Base-by-base conservation (phyloP, 306 rosid species). In the Dalbergia cultrata region DNA sequence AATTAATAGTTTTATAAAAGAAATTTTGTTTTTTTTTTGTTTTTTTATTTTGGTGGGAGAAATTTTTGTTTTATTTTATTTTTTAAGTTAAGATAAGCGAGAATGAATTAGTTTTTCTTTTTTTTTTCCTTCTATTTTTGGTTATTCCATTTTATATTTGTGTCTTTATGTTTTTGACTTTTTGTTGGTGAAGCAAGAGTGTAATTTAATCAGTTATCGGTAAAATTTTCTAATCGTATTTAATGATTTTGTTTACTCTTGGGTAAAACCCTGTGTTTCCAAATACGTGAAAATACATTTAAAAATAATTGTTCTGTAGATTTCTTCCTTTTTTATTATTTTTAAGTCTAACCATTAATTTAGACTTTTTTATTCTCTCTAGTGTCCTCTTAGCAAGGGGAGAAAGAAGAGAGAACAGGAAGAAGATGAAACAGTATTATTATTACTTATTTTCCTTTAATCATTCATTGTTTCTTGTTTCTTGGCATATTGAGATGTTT, bases 371-470 rank as follows among this genome's bases (percentile, higher is more conserved):
- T 37, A 31, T 53, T 11, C 13, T 69, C 5, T 56, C 13, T 13
- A n/a, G 52, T 64, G 63, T 33, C 3, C 58, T 18, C 79, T 19
- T 44, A 4, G 47, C 49, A 18, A 50, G 37, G 41, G 44, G 64
- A 56, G 67, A 65, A 78, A 47, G 72, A 33, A 56, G 72, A 54
- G 73, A 60, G 73, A 75, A 76, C 70, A 43, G 69, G 49, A 9
- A 68, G 72, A 37, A 72, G 56, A 72, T 54, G n/a, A 1, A 65
- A 19, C 64, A 34, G 53, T 49, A 67, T n/a, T 4, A 37, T 16
- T 56, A 34, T 78, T 56, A 35, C 39, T 76, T 79, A 43, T 12
- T 70, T 44, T 45, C 1, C 31, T 49, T 39, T 26, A 26, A 26
- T 26, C 31, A 37, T 33, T 56, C 44, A 31, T 13, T 56, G 13